Evolutionary conservation across 192 early-diverging fungal species (phyloP).

Genomic region (Phlyctochytrium planicorne): DNA sequence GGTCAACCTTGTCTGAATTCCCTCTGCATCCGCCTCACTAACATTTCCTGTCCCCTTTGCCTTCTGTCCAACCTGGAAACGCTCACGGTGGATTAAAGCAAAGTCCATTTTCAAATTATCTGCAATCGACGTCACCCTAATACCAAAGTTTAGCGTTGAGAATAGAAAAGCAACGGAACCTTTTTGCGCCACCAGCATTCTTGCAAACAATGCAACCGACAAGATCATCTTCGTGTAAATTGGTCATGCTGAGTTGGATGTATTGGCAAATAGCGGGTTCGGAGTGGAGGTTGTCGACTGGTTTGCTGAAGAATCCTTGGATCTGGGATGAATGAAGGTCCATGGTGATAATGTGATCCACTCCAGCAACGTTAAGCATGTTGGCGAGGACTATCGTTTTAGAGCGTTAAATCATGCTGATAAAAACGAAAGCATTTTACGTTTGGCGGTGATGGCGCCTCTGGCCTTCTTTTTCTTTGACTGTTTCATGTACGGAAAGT

Average conservation of each 20-base stretch:
- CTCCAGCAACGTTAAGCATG: conserved; percentile 91
- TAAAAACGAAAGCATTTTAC: conserved; percentile 30
- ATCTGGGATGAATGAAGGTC: conserved; percentile 93
- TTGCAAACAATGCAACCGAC: conserved; percentile 87
- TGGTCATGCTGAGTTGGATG: conserved; percentile 61
- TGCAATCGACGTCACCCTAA: conserved; percentile 92
- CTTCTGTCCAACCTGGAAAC: conserved; percentile 46
- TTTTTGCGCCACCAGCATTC: conserved; percentile 95
- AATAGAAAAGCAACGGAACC: no score
- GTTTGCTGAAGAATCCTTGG: conserved; percentile 94
- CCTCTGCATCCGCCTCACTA: conserved; percentile 14
- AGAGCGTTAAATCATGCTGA: background rate
- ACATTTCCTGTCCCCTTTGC: conserved; percentile 8
- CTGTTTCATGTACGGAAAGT: conserved; percentile 98
- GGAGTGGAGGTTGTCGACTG: conserved; percentile 91
- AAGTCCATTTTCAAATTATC: conserved; percentile 92
- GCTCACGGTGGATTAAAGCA: conserved; percentile 92
- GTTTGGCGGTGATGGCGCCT: conserved; percentile 93
- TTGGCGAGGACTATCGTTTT: conserved; percentile 75
- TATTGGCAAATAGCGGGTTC: conserved; percentile 88
- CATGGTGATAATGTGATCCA: conserved; percentile 98
- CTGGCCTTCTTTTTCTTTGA: conserved; percentile 98
- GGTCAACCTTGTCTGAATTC: conserved; percentile 45
- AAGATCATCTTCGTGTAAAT: conserved; percentile 39
- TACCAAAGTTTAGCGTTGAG: no score